phyloP scores from a whole-genome alignment of 208 protist species.

The Trypanosoma cruzi region DNA sequence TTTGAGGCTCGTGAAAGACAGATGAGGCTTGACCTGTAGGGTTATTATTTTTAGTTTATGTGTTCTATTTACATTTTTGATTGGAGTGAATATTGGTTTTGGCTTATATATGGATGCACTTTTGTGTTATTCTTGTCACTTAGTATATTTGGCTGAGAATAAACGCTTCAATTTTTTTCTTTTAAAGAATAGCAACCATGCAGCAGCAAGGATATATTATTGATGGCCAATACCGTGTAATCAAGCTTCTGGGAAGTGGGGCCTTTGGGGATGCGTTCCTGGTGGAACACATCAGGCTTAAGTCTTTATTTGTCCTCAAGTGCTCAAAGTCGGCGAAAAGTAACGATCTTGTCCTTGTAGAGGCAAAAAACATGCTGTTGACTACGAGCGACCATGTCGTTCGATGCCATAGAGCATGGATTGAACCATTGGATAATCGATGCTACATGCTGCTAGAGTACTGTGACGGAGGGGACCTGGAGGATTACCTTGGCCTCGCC shows the following conservation, averaged over 20 bases:
- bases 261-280: slow-evolving; percentile 52
- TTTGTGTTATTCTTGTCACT: background rate
- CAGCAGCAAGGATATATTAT: background rate
- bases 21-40: slow-evolving; percentile 68
- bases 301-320: slow-evolving; percentile 52
- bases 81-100: background rate
- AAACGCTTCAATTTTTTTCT: background rate
- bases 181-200: slow-evolving; percentile 13
- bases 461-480: slow-evolving; percentile 67
- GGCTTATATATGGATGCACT: background rate
- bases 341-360: slow-evolving; percentile 31
- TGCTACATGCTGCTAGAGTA: slow-evolving; percentile 80
- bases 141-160: background rate
- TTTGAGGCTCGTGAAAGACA: slow-evolving; percentile 64
- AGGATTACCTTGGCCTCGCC: slow-evolving; percentile 28
- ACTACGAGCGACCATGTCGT: slow-evolving; percentile 65
- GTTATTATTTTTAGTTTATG: slow-evolving; percentile 1
- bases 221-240: slow-evolving; percentile 19
- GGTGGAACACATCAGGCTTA: slow-evolving; percentile 29
- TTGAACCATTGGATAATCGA: slow-evolving; percentile 33
- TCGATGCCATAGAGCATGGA: slow-evolving; percentile 49
- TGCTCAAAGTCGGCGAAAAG: slow-evolving; percentile 26
- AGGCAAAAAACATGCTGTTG: slow-evolving; percentile 44
- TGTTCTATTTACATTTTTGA: background rate
- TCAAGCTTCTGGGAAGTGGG: slow-evolving; percentile 39